phyloP scores from a whole-genome alignment of 108 stramenopile genomes.

The Asterionellopsis glacialis region DNA sequence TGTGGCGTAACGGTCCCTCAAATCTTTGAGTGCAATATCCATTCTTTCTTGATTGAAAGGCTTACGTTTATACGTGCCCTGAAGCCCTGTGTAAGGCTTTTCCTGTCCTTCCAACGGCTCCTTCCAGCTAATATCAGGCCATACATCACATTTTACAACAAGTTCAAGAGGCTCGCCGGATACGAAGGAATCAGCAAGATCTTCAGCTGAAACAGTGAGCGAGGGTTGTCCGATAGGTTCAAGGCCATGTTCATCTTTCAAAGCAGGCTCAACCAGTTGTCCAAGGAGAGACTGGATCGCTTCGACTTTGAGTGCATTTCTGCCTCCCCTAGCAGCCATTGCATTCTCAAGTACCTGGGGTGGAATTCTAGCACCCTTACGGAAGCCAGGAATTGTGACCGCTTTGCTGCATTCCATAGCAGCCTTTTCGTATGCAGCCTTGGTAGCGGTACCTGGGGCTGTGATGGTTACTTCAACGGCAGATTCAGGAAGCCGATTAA shows the following conservation, averaged over 20 bases:
- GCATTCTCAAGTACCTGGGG: constrained; percentile 72
- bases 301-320: constrained; percentile 52
- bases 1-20: constrained; percentile 72
- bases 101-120: constrained; percentile 33
- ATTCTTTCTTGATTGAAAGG: constrained; percentile 77
- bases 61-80: constrained; percentile 67
- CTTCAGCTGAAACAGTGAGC: constrained; percentile 47
- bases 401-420: constrained; percentile 61
- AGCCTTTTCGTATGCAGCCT: constrained; percentile 79
- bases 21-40: constrained; percentile 72
- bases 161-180: constrained; percentile 61
- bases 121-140: constrained; percentile 84
- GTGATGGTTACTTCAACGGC: constrained; percentile 66
- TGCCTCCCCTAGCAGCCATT: constrained; percentile 63
- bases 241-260: constrained; percentile 74
- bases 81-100: constrained; percentile 75
- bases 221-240: constrained; percentile 82
- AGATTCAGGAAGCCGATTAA: constrained; percentile 62
- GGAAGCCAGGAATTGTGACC: constrained; percentile 80
- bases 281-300: constrained; percentile 58
- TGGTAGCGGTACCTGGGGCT: constrained; percentile 61
- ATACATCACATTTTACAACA: constrained; percentile 76
- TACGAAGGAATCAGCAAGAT: constrained; percentile 41
- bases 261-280: constrained; percentile 59
- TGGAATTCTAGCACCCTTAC: constrained; percentile 84